A percentile compares a stretch with the other conserved stretches of the same genome.
Evolutionary conservation across 1,139 yeast species (phyloP).

Genomic region (Yamadazyma conglobata): DNA sequence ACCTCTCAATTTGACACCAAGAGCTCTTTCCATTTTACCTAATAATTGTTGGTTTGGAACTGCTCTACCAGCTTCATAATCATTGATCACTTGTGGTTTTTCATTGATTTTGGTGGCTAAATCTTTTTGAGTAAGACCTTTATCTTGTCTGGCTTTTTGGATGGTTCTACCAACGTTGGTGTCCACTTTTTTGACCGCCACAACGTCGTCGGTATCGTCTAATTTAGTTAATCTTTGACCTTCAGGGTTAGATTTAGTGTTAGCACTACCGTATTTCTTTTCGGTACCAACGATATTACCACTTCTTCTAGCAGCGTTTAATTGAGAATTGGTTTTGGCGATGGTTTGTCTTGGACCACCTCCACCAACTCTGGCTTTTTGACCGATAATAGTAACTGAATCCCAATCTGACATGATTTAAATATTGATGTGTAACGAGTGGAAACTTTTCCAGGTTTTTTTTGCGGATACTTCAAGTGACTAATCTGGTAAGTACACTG

Average conservation of each 20-base stretch:
- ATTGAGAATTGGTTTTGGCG: constrained; percentile 71
- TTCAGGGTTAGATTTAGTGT: constrained; percentile 68
- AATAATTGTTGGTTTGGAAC: constrained; percentile 93
- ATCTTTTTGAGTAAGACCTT: constrained; percentile 89
- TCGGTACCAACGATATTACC: constrained; percentile 90
- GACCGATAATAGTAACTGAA: constrained; percentile 80
- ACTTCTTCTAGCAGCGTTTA: constrained; percentile 90
- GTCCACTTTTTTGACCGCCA: constrained; percentile 87
- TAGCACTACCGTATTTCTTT: constrained; percentile 81
- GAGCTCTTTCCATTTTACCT: constrained; percentile 88
- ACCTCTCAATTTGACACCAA: constrained; percentile 95
- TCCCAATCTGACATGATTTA: constrained; percentile 75
- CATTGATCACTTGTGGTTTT: constrained; percentile 92
- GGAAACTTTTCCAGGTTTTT: constrained; percentile 1
- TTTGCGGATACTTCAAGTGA: constrained; percentile 2
- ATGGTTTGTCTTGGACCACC: constrained; percentile 86
- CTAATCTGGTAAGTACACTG: constrained; percentile 4
- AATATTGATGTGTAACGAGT: neutral
- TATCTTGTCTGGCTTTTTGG: constrained; percentile 81
- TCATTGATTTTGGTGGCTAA: constrained; percentile 93
- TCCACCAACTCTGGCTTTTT: constrained; percentile 82
- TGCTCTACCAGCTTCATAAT: constrained; percentile 96
- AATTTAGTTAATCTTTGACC: constrained; percentile 93
- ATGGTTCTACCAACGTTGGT: constrained; percentile 84
- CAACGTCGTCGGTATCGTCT: constrained; percentile 91